phyloP scores from a whole-genome alignment of 176 grass and related monocot species.

The Paspalum vaginatum region DNA sequence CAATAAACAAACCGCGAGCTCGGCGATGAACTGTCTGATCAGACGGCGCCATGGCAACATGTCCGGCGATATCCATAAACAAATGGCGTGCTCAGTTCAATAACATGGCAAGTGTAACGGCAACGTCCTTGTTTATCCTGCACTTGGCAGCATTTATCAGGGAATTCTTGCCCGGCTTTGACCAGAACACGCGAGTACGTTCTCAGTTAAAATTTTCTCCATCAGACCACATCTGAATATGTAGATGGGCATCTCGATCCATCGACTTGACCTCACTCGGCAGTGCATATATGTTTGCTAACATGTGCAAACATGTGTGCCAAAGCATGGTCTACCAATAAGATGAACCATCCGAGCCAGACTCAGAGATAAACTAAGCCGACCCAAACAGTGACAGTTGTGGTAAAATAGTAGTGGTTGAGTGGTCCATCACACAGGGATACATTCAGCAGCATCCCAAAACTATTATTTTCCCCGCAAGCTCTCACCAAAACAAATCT shows the following conservation, averaged over 20 bases:
- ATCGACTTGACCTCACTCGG: background rate
- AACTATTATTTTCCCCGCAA: background rate
- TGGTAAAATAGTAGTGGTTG: constrained; percentile 22
- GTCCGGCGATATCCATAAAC: constrained; percentile 26
- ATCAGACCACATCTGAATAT: constrained; percentile 5
- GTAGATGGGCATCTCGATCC: constrained; percentile 38
- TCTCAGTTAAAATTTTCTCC: background rate
- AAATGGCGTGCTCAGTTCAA: constrained; percentile 24
- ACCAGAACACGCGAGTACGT: constrained; percentile 24
- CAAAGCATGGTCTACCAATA: background rate
- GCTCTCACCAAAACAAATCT: background rate
- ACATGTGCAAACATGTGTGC: constrained; percentile 29
- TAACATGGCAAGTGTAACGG: constrained; percentile 44
- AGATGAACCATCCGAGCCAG: background rate
- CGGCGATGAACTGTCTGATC: constrained; percentile 50
- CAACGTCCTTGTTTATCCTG: constrained; percentile 47
- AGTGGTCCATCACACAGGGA: constrained; percentile 26
- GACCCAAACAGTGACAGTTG: background rate
- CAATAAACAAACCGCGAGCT: constrained; percentile 32
- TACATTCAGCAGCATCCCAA: constrained; percentile 1
- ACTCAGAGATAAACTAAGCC: background rate
- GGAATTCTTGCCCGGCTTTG: constrained; percentile 50
- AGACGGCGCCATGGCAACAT: constrained; percentile 49
- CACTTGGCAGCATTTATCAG: constrained; percentile 38
- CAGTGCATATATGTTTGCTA: background rate